A percentile compares a stretch with the other conserved stretches of the same genome.
phyloP scores from a whole-genome alignment of 2,329 filamentous ascomycete species.

The Emydomyces testavorans region DNA sequence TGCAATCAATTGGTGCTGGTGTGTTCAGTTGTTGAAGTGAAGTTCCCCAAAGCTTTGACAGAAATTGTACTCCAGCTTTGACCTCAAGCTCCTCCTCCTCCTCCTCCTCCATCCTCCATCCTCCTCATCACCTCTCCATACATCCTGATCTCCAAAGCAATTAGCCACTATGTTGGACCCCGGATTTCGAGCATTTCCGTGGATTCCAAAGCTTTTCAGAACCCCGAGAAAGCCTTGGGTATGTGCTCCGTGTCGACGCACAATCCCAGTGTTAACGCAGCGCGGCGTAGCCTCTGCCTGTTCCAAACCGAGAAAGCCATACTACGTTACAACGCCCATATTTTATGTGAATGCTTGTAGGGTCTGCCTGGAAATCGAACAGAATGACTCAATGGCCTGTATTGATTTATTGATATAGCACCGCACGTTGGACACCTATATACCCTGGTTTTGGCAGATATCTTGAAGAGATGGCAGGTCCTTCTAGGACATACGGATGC shows the following conservation, averaged over 20 bases:
- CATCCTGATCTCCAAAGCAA: neutral
- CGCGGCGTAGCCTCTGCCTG: constrained; percentile 25
- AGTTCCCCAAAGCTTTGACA: neutral
- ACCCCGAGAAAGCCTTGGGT: constrained; percentile 22
- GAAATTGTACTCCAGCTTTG: too few relatives aligned
- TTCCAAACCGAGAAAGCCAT: constrained; percentile 53
- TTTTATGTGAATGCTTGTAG: constrained; percentile 96
- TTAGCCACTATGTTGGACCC: constrained; percentile 23
- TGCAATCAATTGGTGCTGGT: too few relatives aligned
- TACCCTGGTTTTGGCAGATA: constrained; percentile 79
- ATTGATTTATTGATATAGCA: constrained; percentile 40
- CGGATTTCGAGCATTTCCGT: constrained; percentile 24
- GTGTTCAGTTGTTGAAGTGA: too few relatives aligned
- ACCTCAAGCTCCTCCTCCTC: too few relatives aligned
- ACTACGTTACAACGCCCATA: constrained; percentile 91
- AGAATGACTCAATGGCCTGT: constrained; percentile 2
- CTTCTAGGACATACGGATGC: constrained; percentile 57
- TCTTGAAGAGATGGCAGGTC: constrained; percentile 81
- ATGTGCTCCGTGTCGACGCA: constrained; percentile 23
- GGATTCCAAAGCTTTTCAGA: constrained; percentile 21
- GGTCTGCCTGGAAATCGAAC: constrained; percentile 14
- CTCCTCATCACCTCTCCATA: neutral
- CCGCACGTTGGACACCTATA: constrained; percentile 94
- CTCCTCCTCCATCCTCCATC: too few relatives aligned
- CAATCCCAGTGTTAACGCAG: constrained; percentile 15